Base-by-base conservation (phyloP, 2,329 filamentous ascomycete genomes). In the Teratosphaeria viscida region DNA sequence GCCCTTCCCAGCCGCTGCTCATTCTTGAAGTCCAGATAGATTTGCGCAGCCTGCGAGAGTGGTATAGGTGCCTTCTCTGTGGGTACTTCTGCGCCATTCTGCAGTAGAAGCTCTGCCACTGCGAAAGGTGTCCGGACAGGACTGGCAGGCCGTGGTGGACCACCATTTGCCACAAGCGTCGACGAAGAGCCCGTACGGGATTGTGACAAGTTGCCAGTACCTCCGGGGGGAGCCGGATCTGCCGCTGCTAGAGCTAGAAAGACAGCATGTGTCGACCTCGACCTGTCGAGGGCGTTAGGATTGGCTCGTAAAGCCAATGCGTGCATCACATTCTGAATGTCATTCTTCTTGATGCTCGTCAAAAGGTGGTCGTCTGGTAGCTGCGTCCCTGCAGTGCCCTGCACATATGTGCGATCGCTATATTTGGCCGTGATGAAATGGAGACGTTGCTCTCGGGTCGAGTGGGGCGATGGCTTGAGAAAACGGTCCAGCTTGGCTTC, bases 351-450 rank as follows among this genome's bases (percentile, higher is more conserved):
- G 72, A 97, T 92, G 10, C 89, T 92, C 5, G 92, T 91, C 47
- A 99, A 78, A 5, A 99, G 81, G 0, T 89, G 92, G 68, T 99
- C 94, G 62, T 97, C 91, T 0, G 92, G 79, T 0, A 87, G 90
- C 92, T 52, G 91, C 76, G 0, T 87, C 87, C 53, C 63, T 61
- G 39, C 63, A 54, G 3, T 86, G 0, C 87, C 85, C 67, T 92
- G 86, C 3, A 99, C 87, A 67, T 84, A 97, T 3, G 85, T 83
- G 61, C 86, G 82, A 37, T 97, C 90, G 56, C 90, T 88, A 71
- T 99, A 99, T 74, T 99, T 99, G 59, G 88, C 82, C 0, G 90
- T 97, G 73, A 99, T 97, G 73, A 96, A 99, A 66, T 83, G 88
- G n/a, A 97, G 79, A 26, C 94, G 85, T 73, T 96, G 90, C 72